Evolutionary conservation across 108 stramenopile genomes (phyloP).

Genomic region (Nannochloropsis gaditana): DNA sequence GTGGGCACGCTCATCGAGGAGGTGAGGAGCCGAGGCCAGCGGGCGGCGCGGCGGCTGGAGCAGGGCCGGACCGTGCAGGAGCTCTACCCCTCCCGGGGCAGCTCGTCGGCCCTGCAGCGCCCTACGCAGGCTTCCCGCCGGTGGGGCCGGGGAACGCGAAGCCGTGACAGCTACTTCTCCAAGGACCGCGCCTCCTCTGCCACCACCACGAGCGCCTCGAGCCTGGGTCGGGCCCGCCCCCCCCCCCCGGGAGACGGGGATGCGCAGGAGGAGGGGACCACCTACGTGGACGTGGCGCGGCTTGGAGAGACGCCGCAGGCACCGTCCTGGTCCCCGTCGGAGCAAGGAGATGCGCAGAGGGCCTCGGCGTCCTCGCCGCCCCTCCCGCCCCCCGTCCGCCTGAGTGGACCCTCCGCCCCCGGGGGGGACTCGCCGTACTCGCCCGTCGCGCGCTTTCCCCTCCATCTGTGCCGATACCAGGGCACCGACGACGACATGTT

Average conservation of each 20-base stretch:
- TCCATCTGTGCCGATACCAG: neutral
- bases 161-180: neutral
- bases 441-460: neutral
- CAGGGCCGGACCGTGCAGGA: neutral
- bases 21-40: neutral
- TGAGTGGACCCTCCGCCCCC: neutral
- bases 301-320: neutral
- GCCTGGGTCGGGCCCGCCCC: neutral
- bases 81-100: neutral
- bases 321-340: neutral
- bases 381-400: neutral
- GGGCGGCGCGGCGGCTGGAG: neutral
- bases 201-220: neutral
- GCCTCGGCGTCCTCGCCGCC: neutral
- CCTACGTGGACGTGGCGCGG: neutral
- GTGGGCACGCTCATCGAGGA: conserved; percentile 24
- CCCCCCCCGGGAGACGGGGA: neutral
- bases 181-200: neutral
- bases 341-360: neutral
- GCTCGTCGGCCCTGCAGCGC: neutral
- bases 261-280: neutral
- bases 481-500: neutral
- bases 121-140: neutral
- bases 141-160: neutral
- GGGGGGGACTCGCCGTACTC: neutral